Evolutionary conservation across 177 flowering plant species (phyloP).

Genomic region (Tripterygium wilfordii): DNA sequence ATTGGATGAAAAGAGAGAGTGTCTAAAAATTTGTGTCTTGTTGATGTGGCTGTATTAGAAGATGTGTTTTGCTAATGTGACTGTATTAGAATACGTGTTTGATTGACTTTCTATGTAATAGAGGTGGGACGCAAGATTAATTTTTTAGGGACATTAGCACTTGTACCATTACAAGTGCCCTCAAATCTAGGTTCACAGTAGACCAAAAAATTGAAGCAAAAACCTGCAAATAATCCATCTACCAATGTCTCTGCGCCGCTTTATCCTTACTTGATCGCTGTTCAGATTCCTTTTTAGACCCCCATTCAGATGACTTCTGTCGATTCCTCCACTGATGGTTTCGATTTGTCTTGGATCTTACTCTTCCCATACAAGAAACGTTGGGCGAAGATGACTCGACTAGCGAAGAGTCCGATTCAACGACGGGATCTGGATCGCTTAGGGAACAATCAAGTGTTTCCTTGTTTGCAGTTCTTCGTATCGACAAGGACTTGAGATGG

Average conservation of each 20-base stretch:
- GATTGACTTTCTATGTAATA: no score
- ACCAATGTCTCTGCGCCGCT: conserved; percentile 8
- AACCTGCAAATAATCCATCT: conserved; percentile 31
- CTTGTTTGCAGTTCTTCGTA: conserved; percentile 19
- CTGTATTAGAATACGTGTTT: no score
- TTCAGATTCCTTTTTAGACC: no score
- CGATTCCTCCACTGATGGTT: conserved; percentile 19
- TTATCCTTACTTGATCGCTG: conserved; percentile 9
- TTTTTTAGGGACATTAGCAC: no score
- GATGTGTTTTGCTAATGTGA: no score
- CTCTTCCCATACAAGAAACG: conserved; percentile 86
- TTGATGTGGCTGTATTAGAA: no score
- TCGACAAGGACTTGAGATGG: no score
- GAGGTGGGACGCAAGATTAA: no score
- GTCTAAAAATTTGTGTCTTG: no score
- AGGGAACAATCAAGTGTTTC: conserved; percentile 36
- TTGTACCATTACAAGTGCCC: no score
- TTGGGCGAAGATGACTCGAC: conserved; percentile 78
- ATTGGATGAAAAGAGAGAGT: no score
- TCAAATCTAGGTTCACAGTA: no score
- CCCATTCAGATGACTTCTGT: conserved; percentile 4
- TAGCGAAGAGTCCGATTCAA: conserved; percentile 25
- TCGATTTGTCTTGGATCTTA: conserved; percentile 47
- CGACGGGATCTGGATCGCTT: conserved; percentile 26
- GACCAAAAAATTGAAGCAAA: conserved; percentile 32